Evolutionary conservation across 495 filamentous ascomycete genomes (phyloP).

Genomic region (Tuber aestivum): DNA sequence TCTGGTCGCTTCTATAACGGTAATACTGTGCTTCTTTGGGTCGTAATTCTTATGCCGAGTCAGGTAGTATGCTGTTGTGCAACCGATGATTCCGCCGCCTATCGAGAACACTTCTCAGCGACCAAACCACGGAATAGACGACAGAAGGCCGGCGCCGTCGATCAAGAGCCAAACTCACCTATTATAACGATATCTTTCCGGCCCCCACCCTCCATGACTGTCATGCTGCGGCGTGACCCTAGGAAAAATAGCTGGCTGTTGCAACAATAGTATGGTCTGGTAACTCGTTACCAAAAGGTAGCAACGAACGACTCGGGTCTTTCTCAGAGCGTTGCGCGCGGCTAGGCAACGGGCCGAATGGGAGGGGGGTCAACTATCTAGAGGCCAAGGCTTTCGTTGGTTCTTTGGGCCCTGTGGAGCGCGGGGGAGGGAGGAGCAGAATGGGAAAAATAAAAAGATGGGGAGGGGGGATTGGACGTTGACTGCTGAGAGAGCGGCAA

Average conservation of each 20-base stretch:
- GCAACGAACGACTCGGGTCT: background rate
- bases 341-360: background rate
- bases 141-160: background rate
- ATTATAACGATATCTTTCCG: constrained; percentile 41
- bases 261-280: background rate
- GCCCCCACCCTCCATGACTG: constrained; percentile 22
- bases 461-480: constrained; percentile 12
- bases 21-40: constrained; percentile 67
- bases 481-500: constrained; percentile 23
- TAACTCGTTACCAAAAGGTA: background rate
- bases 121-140: background rate
- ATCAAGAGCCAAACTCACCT: constrained; percentile 27
- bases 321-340: background rate
- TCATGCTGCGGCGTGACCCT: constrained; percentile 21
- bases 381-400: background rate
- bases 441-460: constrained; percentile 17
- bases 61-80: constrained; percentile 87
- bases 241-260: background rate
- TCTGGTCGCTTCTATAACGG: constrained; percentile 78
- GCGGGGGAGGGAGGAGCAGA: background rate
- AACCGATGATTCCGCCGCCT: constrained; percentile 95
- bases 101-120: constrained; percentile 16
- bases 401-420: background rate
- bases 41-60: constrained; percentile 82
- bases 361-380: background rate